Evolutionary conservation across 208 protist species (phyloP).

Genomic region (Polymyxa betae): DNA sequence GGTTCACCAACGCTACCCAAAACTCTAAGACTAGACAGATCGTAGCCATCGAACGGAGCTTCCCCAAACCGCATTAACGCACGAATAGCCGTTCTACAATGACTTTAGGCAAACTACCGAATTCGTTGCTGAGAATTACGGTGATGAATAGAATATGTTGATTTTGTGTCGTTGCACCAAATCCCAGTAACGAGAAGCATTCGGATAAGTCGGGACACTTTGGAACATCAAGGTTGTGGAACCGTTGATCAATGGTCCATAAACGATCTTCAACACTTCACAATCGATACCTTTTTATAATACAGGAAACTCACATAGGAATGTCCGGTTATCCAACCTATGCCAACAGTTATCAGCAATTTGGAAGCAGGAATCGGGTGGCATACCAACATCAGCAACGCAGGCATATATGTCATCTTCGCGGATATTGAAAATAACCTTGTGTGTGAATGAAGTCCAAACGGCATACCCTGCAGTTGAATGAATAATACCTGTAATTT

Average conservation of each 20-base stretch:
- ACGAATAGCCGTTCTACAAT: slow-evolving; percentile 57
- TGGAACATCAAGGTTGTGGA: slow-evolving; percentile 86
- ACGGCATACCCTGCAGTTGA: slow-evolving; percentile 90
- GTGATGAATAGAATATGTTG: slow-evolving; percentile 71
- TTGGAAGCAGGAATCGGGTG: background rate
- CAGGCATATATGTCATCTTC: slow-evolving; percentile 90
- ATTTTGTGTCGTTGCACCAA: slow-evolving; percentile 83
- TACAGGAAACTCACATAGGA: background rate
- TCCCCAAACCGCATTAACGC: slow-evolving; percentile 59
- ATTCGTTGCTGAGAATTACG: background rate
- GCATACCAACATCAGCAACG: slow-evolving; percentile 78
- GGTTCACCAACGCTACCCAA: slow-evolving; percentile 95
- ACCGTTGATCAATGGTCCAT: slow-evolving; percentile 93
- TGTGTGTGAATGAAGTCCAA: slow-evolving; percentile 82
- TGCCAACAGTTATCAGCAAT: slow-evolving; percentile 67
- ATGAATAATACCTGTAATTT: slow-evolving; percentile 79
- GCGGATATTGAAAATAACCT: slow-evolving; percentile 89
- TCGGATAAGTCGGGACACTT: slow-evolving; percentile 84
- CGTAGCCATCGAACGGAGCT: slow-evolving; percentile 18
- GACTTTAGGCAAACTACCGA: background rate
- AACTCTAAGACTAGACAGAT: slow-evolving; percentile 72
- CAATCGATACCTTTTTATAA: background rate
- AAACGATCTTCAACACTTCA: slow-evolving; percentile 87
- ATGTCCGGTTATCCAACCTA: slow-evolving; percentile 89
- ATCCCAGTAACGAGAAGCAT: slow-evolving; percentile 63